A percentile compares a stretch with the other conserved stretches of the same genome.
Conservation (phyloP, 257 asterid species). For the Przewalskia tangutica region DNA sequence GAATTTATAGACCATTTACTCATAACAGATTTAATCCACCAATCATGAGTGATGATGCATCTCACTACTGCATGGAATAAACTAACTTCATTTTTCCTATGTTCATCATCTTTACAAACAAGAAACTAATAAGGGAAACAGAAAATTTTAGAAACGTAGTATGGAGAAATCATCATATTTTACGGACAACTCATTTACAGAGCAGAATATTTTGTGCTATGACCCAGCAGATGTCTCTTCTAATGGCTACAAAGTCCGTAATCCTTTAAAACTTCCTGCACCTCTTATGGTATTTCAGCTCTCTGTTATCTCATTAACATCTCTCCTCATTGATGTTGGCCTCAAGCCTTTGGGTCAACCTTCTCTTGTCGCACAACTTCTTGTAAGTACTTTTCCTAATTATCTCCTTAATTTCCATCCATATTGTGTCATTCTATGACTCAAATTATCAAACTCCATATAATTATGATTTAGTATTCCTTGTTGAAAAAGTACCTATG, state of each 20-base stretch:
- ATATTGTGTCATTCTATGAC: not conserved
- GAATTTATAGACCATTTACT: conserved; percentile 9
- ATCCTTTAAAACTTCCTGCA: conserved; percentile 41
- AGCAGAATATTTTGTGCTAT: conserved; percentile 38
- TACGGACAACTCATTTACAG: not conserved
- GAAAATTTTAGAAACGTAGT: too few species aligned
- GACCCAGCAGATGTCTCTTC: conserved; percentile 28
- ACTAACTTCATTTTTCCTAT: too few species aligned
- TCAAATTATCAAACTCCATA: not conserved
- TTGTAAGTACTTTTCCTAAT: conserved; percentile 26
- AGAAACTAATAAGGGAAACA: not conserved
- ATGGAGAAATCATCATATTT: not conserved
- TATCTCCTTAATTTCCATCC: not conserved
- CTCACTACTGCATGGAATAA: not conserved
- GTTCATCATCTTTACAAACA: not conserved
- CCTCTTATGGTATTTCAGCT: conserved; percentile 61
- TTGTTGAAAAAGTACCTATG: not conserved
- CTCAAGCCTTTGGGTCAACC: conserved; percentile 74
- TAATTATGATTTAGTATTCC: not conserved
- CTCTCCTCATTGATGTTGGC: conserved; percentile 33
- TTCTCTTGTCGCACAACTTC: conserved; percentile 51
- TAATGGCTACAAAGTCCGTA: conserved; percentile 25
- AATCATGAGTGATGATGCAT: not conserved
- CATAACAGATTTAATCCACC: conserved; percentile 8
- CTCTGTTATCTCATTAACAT: conserved; percentile 36